These are phyloP conservation scores for Vitis labrusca DNA, from an alignment of 164 flowering plant genomes.

Conservation along the genomic window DNA sequence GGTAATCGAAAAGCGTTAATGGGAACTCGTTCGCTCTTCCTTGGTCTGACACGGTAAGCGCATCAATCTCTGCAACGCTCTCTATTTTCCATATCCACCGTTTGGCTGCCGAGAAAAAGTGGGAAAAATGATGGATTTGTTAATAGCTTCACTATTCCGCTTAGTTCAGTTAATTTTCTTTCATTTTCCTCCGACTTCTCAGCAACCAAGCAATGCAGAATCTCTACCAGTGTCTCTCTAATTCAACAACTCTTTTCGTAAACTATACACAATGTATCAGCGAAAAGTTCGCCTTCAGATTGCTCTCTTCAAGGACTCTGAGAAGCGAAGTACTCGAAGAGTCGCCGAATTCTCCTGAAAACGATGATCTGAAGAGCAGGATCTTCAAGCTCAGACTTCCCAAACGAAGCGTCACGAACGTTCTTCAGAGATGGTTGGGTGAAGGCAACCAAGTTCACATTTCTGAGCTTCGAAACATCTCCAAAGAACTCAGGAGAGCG, in stretches of 20 bases:
- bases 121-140: not conserved
- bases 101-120: slow-evolving; percentile 4
- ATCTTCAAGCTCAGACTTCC: slow-evolving; percentile 79
- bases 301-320: slow-evolving; percentile 19
- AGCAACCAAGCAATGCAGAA: not conserved
- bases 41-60: slow-evolving; percentile 27
- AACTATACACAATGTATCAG: slow-evolving; percentile 14
- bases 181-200: not conserved
- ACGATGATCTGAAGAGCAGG: slow-evolving; percentile 40
- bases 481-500: slow-evolving; percentile 63
- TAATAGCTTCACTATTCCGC: too few species aligned
- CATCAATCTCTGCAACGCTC: not conserved
- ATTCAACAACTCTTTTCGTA: not conserved
- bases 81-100: not conserved
- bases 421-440: slow-evolving; percentile 69
- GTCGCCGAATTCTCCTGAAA: slow-evolving; percentile 6
- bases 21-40: slow-evolving; percentile 29
- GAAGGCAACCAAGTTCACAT: slow-evolving; percentile 54
- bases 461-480: slow-evolving; percentile 64
- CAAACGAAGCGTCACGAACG: slow-evolving; percentile 66
- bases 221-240: not conserved
- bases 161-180: too few species aligned
- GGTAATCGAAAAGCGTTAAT: not conserved
- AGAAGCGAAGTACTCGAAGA: slow-evolving; percentile 20
- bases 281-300: slow-evolving; percentile 5